Evolutionary conservation across 768 basidiomycete species (phyloP).

Genomic region (Serendipita sp.): DNA sequence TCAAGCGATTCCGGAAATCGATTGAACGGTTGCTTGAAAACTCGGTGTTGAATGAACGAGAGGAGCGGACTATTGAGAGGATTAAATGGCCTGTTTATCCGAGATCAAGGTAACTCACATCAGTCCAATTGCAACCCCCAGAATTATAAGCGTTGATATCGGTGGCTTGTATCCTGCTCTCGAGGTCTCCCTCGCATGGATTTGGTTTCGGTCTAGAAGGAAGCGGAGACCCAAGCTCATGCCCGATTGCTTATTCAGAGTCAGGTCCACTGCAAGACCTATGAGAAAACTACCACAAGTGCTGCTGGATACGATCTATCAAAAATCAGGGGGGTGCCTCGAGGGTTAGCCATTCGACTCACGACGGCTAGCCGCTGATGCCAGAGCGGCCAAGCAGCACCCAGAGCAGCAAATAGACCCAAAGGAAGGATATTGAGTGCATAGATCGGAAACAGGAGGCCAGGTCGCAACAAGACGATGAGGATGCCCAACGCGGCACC

Average conservation of each 20-base stretch:
- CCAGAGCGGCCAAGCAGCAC: conserved; percentile 27
- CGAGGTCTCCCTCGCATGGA: conserved; percentile 38
- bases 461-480: conserved; percentile 31
- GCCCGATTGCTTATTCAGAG: conserved; percentile 39
- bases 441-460: conserved; percentile 31
- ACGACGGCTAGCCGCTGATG: conserved; percentile 36
- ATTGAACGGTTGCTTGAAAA: conserved; percentile 35
- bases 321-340: conserved; percentile 21
- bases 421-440: conserved; percentile 38
- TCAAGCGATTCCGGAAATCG: conserved; percentile 12
- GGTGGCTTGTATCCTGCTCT: conserved; percentile 34
- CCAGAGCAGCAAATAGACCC: conserved; percentile 26
- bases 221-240: conserved; percentile 47
- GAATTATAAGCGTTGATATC: conserved; percentile 30
- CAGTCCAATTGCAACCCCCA: conserved; percentile 36
- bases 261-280: conserved; percentile 38
- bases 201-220: conserved; percentile 43
- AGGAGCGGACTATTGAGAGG: conserved; percentile 28
- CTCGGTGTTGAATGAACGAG: conserved; percentile 35
- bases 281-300: conserved; percentile 45
- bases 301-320: conserved; percentile 25
- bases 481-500: conserved; percentile 44
- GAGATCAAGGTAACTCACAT: conserved; percentile 29
- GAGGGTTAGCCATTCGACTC: conserved; percentile 15
- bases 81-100: neutral